Conservation (phyloP, 805 yeast genomes). For the Starmerella bombicola region DNA sequence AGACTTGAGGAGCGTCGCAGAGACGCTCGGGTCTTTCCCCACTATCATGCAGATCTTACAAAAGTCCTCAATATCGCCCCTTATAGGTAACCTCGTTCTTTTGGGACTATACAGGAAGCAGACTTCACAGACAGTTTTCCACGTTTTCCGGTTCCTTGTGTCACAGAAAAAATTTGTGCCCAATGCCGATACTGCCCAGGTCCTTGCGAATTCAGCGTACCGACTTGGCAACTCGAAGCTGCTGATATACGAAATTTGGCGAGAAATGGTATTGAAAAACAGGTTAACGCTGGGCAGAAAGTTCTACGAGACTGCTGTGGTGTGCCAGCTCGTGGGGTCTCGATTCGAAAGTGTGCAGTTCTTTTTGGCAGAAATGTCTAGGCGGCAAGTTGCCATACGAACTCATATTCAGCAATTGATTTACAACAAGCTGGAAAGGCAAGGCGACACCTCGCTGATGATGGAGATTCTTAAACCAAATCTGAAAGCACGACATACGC, state of each 20-base stretch:
- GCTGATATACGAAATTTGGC: conserved; percentile 22
- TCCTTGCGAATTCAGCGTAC: conserved; percentile 22
- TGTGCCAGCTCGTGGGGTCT: conserved; percentile 23
- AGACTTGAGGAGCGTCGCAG: conserved; percentile 14
- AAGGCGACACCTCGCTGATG: conserved; percentile 6
- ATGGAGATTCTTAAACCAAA: conserved; percentile 6
- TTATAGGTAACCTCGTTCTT: conserved; percentile 12
- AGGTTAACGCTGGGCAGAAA: conserved; percentile 17
- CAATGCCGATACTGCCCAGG: conserved; percentile 15
- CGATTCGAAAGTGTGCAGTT: conserved; percentile 16
- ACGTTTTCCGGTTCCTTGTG: conserved; percentile 12
- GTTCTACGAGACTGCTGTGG: conserved; percentile 23
- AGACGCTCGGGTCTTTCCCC: conserved; percentile 7
- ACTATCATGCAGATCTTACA: not conserved
- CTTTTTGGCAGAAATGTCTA: conserved; percentile 23
- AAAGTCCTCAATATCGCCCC: not conserved
- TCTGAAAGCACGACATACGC: not conserved
- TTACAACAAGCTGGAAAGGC: conserved; percentile 7
- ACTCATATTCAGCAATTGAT: conserved; percentile 15
- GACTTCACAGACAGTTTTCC: conserved; percentile 18
- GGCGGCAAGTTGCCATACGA: conserved; percentile 18
- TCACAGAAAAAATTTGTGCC: conserved; percentile 9
- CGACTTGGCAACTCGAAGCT: conserved; percentile 26
- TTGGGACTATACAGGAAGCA: conserved; percentile 13
- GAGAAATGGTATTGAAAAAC: conserved; percentile 13